Base-by-base conservation (phyloP, 345 rosid species). In the Balakata baccata region DNA sequence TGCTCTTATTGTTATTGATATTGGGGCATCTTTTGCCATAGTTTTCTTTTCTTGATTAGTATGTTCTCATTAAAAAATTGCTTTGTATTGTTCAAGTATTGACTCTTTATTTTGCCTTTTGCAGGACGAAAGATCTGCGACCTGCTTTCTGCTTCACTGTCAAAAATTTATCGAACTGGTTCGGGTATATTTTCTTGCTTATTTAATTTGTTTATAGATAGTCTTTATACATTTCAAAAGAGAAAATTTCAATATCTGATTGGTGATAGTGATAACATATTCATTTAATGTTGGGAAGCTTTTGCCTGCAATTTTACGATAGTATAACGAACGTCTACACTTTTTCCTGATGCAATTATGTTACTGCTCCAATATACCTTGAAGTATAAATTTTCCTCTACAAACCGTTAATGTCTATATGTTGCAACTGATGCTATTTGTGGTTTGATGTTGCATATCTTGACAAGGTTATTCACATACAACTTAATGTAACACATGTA, bases 121-220 rank as follows among this genome's bases (percentile, higher is more conserved):
- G 84, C 94, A 92, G 98, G 97, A 91, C 77, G 96, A 91, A 66
- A 89, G 89, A 83, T 92, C 98, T 14, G 89, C 87, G 18, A 86
- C 88, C 63, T 92, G 97, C 74, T 91, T 92, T 82, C 89, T 95
- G 75, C 89, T 95, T 76, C 92, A 87, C 84, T 85, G 94, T 80
- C 99, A 95, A 76, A 89, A 87, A 63, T 95, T 95, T 75, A 89
- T 95, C 34, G 99, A 95, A 83, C 75, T 92, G 70, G 88, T 92
- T 59, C 92, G 97, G 97, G 98, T 95, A 89, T 43, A 38, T 47
- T 10, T 58, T 52, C 51, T 60, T 53, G 49, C 82, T 62, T 49
- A 47, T 56, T 41, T 68, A 29, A 29, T 29, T 29, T 29, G 34
- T 2, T 29, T 43, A n/a, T n/a, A n/a, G n/a, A n/a, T n/a, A 29